phyloP scores from a whole-genome alignment of 176 grass and related monocot genomes.

The Coix lacrymajobi region DNA sequence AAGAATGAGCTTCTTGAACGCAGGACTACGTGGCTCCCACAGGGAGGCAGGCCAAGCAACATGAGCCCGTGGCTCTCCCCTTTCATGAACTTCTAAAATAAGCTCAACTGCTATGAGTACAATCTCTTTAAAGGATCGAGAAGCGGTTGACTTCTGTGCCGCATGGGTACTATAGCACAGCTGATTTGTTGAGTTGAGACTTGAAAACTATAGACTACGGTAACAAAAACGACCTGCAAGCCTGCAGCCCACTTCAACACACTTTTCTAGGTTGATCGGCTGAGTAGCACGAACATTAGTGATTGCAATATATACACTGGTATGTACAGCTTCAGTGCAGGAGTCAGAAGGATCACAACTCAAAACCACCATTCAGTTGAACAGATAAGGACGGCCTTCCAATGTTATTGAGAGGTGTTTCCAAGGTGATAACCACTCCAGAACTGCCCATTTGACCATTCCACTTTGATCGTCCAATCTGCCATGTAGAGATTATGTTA shows the following conservation, averaged over 20 bases:
- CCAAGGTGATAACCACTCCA: conserved; percentile 73
- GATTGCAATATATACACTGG: conserved; percentile 52
- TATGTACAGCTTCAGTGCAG: conserved; percentile 44
- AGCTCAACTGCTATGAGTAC: conserved; percentile 14
- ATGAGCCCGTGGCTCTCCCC: background rate
- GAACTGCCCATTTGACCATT: conserved; percentile 88
- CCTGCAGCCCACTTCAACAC: conserved; percentile 30
- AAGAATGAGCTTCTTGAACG: background rate
- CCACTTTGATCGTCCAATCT: conserved; percentile 99
- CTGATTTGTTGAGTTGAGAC: conserved; percentile 23
- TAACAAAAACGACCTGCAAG: conserved; percentile 34
- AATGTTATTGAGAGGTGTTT: conserved; percentile 76
- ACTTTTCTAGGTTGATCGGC: conserved; percentile 22
- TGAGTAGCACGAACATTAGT: conserved; percentile 1
- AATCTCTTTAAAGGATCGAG: background rate
- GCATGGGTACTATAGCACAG: background rate
- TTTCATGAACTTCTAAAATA: conserved; percentile 2
- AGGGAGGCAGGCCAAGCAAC: background rate
- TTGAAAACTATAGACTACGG: background rate
- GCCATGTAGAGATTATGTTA: conserved; percentile 6
- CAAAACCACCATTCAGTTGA: conserved; percentile 90
- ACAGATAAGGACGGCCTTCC: conserved; percentile 74
- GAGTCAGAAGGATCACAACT: conserved; percentile 42
- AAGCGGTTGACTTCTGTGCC: conserved; percentile 3
- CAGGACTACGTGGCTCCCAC: background rate